Evolutionary conservation across 2,329 filamentous ascomycete genomes (phyloP).

Genomic region (Epicoccum nigrum): DNA sequence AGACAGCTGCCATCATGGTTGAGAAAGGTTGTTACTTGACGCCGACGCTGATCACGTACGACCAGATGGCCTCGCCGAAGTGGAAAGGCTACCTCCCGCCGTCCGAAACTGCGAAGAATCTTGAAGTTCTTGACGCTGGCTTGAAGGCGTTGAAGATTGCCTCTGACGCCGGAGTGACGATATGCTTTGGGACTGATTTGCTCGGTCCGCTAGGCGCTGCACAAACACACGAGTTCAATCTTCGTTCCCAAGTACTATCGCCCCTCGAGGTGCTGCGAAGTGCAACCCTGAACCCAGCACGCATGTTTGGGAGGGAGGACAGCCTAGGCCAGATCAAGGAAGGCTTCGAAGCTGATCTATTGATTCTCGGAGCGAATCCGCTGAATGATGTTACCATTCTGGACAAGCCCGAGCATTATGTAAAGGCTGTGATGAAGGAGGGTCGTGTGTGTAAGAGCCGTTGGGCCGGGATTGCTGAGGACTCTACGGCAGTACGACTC

Average conservation of each 20-base stretch:
- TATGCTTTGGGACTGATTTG: slow-evolving; percentile 64
- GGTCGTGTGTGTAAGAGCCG: slow-evolving; percentile 51
- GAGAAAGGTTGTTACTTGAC: slow-evolving; percentile 36
- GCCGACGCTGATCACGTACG: slow-evolving; percentile 14
- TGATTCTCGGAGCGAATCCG: slow-evolving; percentile 61
- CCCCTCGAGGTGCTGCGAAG: slow-evolving; percentile 7
- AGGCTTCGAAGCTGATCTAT: slow-evolving; percentile 60
- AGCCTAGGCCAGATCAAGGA: slow-evolving; percentile 58
- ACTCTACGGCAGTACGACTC: neutral
- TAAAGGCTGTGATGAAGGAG: slow-evolving; percentile 62
- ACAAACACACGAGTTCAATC: slow-evolving; percentile 49
- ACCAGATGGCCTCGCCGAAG: slow-evolving; percentile 11
- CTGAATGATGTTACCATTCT: slow-evolving; percentile 62
- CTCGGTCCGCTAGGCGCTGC: slow-evolving; percentile 57
- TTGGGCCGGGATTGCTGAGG: slow-evolving; percentile 24
- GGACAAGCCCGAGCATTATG: slow-evolving; percentile 54
- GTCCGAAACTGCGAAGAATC: slow-evolving; percentile 2
- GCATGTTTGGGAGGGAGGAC: slow-evolving; percentile 48
- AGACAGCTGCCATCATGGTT: slow-evolving; percentile 58
- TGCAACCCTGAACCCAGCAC: slow-evolving; percentile 13
- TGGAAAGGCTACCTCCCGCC: slow-evolving; percentile 5
- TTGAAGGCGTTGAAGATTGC: slow-evolving; percentile 48
- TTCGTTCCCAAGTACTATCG: slow-evolving; percentile 6
- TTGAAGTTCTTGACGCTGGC: slow-evolving; percentile 6
- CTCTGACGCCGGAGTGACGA: slow-evolving; percentile 58